These are phyloP conservation scores for Akanthomyces uredinophilus DNA, from an alignment of 2,329 filamentous ascomycete species.

Conservation along the genomic window DNA sequence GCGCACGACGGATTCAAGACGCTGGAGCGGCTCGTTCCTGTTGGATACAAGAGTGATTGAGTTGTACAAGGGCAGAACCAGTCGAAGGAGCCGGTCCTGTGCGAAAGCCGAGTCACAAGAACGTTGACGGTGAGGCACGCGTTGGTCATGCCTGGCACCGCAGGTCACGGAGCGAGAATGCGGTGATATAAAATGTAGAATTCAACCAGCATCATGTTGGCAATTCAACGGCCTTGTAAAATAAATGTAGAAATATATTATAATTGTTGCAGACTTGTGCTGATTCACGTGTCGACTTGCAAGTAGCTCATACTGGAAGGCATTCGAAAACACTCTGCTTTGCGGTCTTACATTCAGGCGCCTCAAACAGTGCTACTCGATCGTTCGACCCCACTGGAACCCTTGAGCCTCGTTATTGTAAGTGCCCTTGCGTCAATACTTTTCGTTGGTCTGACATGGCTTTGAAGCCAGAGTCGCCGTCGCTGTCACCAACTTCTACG, in stretches of 20 bases:
- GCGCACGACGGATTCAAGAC: constrained; percentile 54
- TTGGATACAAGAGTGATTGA: constrained; percentile 19
- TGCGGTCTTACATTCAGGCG: too few species aligned
- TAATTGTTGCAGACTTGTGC: background rate
- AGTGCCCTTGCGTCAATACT: too few species aligned
- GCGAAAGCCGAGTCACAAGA: background rate
- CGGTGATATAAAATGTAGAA: background rate
- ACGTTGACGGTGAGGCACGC: background rate
- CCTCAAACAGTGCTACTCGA: too few species aligned
- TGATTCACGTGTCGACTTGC: background rate
- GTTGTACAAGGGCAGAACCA: background rate
- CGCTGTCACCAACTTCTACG: too few species aligned
- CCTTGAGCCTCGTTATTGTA: too few species aligned
- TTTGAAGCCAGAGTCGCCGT: too few species aligned
- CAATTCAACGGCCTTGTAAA: background rate
- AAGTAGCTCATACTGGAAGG: background rate
- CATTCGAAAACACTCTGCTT: too few species aligned
- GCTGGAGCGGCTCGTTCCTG: constrained; percentile 48
- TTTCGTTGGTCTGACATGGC: too few species aligned
- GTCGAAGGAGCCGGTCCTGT: background rate
- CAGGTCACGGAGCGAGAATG: background rate
- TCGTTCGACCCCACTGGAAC: too few species aligned
- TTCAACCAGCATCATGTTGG: background rate
- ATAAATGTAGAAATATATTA: background rate
- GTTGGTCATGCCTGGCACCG: background rate